Conservation (phyloP, 306 rosid species). For the Canavalia ensiformis region DNA sequence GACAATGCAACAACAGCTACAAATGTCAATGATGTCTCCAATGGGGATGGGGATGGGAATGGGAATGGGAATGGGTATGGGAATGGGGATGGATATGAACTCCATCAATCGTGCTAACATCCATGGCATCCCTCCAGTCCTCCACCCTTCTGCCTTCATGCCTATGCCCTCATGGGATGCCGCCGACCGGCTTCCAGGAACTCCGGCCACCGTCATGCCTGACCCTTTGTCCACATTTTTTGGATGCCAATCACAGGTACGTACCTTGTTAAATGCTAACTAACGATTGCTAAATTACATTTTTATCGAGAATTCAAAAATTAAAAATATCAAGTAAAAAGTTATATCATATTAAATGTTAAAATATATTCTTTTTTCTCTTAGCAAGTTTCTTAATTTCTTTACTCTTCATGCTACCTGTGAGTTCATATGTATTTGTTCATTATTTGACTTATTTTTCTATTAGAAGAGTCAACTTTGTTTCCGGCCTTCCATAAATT, state of each 20-base stretch:
- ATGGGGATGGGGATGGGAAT: constrained; percentile 72
- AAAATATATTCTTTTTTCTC: not conserved
- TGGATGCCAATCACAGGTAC: constrained; percentile 83
- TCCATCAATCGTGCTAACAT: constrained; percentile 59
- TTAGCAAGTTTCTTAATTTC: too few species aligned
- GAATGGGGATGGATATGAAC: constrained; percentile 71
- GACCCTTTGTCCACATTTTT: constrained; percentile 71
- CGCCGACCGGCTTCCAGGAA: constrained; percentile 57
- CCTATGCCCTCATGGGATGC: constrained; percentile 78
- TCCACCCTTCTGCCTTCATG: constrained; percentile 83
- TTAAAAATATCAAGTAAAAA: not conserved
- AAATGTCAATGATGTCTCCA: constrained; percentile 82
- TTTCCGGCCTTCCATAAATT: not conserved
- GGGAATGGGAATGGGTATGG: constrained; percentile 73
- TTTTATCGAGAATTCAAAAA: not conserved
- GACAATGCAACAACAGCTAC: constrained; percentile 86
- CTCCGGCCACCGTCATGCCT: constrained; percentile 51
- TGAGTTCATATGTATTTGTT: not conserved
- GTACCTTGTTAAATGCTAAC: not conserved
- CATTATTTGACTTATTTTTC: not conserved
- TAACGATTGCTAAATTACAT: not conserved
- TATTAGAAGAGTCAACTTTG: not conserved
- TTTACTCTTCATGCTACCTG: not conserved
- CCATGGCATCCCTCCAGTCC: constrained; percentile 63
- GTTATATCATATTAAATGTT: not conserved